These are phyloP conservation scores for Suillus lakei DNA, from an alignment of 768 basidiomycete species.

Conservation along the genomic window DNA sequence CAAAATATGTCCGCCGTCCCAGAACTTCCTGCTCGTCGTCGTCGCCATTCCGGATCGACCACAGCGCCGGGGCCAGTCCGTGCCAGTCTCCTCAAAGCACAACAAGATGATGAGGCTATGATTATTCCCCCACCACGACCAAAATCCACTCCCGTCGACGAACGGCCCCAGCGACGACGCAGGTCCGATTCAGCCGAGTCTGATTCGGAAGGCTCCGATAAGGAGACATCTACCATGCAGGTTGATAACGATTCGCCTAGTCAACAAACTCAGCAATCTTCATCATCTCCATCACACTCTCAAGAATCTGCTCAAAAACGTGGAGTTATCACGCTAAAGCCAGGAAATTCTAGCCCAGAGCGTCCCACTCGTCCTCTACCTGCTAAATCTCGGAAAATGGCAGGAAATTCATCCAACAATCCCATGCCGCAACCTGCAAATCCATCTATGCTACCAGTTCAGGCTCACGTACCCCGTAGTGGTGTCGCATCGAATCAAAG, in stretches of 20 bases:
- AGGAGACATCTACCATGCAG: slow-evolving; percentile 34
- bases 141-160: slow-evolving; percentile 71
- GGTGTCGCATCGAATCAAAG: slow-evolving; percentile 59
- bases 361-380: slow-evolving; percentile 72
- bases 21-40: slow-evolving; percentile 43
- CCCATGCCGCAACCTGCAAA: slow-evolving; percentile 60
- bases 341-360: slow-evolving; percentile 33
- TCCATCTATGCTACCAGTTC: slow-evolving; percentile 82
- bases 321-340: slow-evolving; percentile 25
- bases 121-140: slow-evolving; percentile 66
- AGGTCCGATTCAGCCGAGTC: slow-evolving; percentile 44
- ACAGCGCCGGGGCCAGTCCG: slow-evolving; percentile 39
- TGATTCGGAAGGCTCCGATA: slow-evolving; percentile 39
- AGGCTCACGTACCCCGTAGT: slow-evolving; percentile 72
- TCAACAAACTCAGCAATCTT: neutral
- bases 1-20: slow-evolving; percentile 19
- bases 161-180: slow-evolving; percentile 55
- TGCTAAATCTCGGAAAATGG: slow-evolving; percentile 58
- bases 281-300: slow-evolving; percentile 10
- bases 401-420: slow-evolving; percentile 42
- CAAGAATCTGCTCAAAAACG: slow-evolving; percentile 21
- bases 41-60: slow-evolving; percentile 66
- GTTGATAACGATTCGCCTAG: slow-evolving; percentile 21
- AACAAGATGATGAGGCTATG: slow-evolving; percentile 24
- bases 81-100: slow-evolving; percentile 20